Conservation (phyloP, 2,329 filamentous ascomycete species). For the Paracoccidioides lutzii region DNA sequence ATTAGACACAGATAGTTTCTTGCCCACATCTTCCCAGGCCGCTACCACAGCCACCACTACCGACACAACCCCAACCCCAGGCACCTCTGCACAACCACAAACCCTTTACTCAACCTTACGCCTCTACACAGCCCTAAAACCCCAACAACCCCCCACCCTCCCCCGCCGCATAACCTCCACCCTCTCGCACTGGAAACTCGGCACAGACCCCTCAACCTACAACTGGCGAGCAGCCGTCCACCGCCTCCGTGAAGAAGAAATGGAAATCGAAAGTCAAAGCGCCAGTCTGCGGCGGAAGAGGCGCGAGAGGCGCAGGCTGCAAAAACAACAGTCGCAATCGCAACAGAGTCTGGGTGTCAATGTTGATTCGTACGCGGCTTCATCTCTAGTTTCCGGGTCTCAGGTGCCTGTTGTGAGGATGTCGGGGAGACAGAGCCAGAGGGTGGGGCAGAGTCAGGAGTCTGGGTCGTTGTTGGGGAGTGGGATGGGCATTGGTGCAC, state of each 20-base stretch:
- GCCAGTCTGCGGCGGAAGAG: slow-evolving; percentile 5
- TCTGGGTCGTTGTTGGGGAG: neutral
- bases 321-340: neutral
- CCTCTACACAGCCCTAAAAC: slow-evolving; percentile 20
- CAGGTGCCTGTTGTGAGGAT: slow-evolving; percentile 2
- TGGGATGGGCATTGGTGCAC: neutral
- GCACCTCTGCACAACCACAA: too few relatives aligned
- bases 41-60: neutral
- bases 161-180: slow-evolving; percentile 17
- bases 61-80: neutral
- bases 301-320: slow-evolving; percentile 2
- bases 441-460: neutral
- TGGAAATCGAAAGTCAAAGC: slow-evolving; percentile 1
- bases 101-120: slow-evolving; percentile 14
- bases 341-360: neutral
- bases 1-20: neutral
- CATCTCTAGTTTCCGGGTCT: neutral
- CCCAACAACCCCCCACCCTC: slow-evolving; percentile 9
- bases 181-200: slow-evolving; percentile 26
- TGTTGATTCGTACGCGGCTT: neutral
- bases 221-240: slow-evolving; percentile 20
- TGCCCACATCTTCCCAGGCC: neutral
- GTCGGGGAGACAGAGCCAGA: slow-evolving; percentile 8
- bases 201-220: slow-evolving; percentile 22
- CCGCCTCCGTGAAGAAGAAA: slow-evolving; percentile 8